Evolutionary conservation across 2,329 filamentous ascomycete genomes (phyloP), one percentile per base, ranked within the genome.

Genomic region (Diaporthe destruens): DNA sequence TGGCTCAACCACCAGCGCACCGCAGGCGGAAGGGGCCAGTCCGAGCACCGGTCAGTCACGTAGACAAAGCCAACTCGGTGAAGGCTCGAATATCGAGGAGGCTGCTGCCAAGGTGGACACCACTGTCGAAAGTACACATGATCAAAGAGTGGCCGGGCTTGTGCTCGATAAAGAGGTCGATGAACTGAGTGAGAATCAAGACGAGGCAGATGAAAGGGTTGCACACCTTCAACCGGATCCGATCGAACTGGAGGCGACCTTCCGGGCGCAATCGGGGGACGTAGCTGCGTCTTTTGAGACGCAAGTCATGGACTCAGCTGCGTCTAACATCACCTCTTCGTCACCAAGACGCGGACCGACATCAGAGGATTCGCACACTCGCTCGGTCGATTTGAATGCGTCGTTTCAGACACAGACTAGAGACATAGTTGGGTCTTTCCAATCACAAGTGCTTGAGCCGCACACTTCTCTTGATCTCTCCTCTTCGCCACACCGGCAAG

Each of bases 21-120:
- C 72, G 29, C 57, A 63, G 51, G 56, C 36, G 20, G 55, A 77
- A 75, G 69, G 67, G 39, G 51, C 44, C 9, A 44, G 54, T 9
- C 12, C 65, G 29, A 59, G 49, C 39, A 23, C 54, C 4, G 18
- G 23, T 7, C 65, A n/a, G 49, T 61, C 34, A 25, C 53, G 53
- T 9, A 53, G 32, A 25, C 36, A 44, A 23, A 61, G 44, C 32
- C 34, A 51, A 12, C 55, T 42, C 39, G 59, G 29, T 25, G 14
- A 20, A 11, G 44, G 8, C 20, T 53, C 61, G 4, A 23, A 20
- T 34, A 23, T 16, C 12, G 49, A 56, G 1, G 65, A 49, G n/a
- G 29, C 9, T n/a, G 16, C 9, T 25, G 16, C 23, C 42, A 53
- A 42, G 11, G 47, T 14, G 23, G 25, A 47, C 20, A 6, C 20